Evolutionary conservation across 805 yeast species (phyloP), one percentile per base, ranked within the genome.

Genomic region (Saccharomycopsis fibuligera): DNA sequence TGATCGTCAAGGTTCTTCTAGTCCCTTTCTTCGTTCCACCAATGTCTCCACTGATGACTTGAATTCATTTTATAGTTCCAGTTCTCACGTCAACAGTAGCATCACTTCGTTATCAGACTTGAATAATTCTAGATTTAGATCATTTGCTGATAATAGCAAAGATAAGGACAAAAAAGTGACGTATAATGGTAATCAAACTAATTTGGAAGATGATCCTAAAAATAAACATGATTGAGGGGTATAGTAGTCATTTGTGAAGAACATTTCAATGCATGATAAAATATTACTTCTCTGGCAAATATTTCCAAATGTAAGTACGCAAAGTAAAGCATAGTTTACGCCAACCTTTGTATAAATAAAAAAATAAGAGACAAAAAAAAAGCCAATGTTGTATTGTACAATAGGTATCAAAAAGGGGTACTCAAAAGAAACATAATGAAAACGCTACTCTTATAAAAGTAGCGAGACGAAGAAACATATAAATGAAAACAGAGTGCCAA

Each of bases 141-240:
- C n/a, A n/a, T n/a, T n/a, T n/a, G n/a, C n/a, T n/a, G 58, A 60
- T 22, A 42, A 59, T 8, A 56, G 57, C 12, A 57, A 62, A 10
- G 61, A 62, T 22, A 58, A 59, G 4, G 68, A 67, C 17, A 73
- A 70, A 21, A 62, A 75, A 31, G 59, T 66, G 24, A 75, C 80
- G 1, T 80, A 77, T 56, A 79, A 80, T 56, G 85, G 84, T 1
- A 81, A 79, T 57, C 70, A 67, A 16, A 59, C 76, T 33, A 72
- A 69, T 52, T 56, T 80, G 42, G 79, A 79, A 55, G 81, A 77
- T 54, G 76, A 77, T 30, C 54, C 63, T 8, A 60, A 38, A 36
- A 41, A 19, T 14, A 41, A 23, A 38, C 10, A 19, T n/a, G 27
- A 38, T 14, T 23, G 30, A 25, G 9, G 8, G 12, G 12, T 12